phyloP scores from a whole-genome alignment of 257 asterid genomes.

The Solanum corneliomulleri region DNA sequence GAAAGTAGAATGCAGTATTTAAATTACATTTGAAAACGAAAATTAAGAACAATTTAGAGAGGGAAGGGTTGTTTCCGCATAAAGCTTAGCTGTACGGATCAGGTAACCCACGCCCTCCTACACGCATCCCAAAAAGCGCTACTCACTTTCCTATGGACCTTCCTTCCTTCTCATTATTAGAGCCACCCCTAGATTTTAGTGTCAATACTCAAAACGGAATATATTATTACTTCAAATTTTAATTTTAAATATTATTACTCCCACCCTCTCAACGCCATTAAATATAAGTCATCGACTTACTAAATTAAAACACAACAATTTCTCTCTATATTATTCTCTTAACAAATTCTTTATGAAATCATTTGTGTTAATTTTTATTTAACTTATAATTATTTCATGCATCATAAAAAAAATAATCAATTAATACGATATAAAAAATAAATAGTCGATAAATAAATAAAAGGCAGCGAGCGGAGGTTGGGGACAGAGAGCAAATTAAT shows the following conservation, averaged over 20 bases:
- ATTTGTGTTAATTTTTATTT: no score
- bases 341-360: no score
- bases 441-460: neutral
- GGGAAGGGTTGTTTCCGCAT: neutral
- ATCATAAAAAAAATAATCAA: no score
- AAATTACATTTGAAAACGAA: neutral
- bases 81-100: conserved; percentile 47
- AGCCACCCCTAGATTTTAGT: neutral
- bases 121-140: conserved; percentile 25
- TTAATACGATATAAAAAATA: no score
- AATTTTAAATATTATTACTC: no score
- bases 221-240: neutral
- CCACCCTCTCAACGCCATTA: no score
- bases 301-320: no score
- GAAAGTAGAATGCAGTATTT: no score
- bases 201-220: neutral
- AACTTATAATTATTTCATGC: fast-evolving
- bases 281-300: neutral
- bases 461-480: neutral
- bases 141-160: conserved; percentile 21
- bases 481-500: neutral
- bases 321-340: no score
- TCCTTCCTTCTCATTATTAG: conserved; percentile 2
- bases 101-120: conserved; percentile 17
- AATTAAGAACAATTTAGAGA: neutral